Percentiles rank a stretch among this genome's conserved stretches.
Evolutionary conservation across 768 basidiomycete genomes (phyloP).

Genomic region (Daedaleopsis nitida): DNA sequence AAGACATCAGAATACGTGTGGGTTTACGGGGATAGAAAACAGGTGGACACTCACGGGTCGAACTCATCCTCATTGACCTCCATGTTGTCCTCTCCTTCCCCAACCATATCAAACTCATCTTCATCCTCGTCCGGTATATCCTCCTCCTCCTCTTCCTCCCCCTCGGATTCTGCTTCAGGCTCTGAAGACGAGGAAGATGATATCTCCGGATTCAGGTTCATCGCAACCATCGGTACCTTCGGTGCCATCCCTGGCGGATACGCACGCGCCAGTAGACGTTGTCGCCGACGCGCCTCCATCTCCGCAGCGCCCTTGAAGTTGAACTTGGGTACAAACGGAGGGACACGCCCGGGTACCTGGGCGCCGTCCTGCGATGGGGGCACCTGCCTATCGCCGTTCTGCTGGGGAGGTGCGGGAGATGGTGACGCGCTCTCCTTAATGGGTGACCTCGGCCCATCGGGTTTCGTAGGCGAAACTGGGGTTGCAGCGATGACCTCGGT

Average conservation of each 20-base stretch:
- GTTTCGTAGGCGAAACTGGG: constrained; percentile 7
- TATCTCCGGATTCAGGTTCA: constrained; percentile 47
- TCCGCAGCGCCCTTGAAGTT: constrained; percentile 69
- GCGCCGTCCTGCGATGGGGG: constrained; percentile 22
- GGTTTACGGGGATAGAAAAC: not conserved
- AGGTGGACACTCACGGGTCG: constrained; percentile 61
- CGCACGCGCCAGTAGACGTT: constrained; percentile 66
- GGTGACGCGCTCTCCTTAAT: constrained; percentile 3
- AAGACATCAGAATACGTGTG: no score
- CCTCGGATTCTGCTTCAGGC: constrained; percentile 34
- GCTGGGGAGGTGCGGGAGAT: not conserved
- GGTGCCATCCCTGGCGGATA: constrained; percentile 36
- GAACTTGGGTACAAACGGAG: constrained; percentile 76
- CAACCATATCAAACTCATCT: constrained; percentile 52
- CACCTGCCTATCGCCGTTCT: constrained; percentile 6
- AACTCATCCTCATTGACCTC: constrained; percentile 63
- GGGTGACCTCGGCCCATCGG: constrained; percentile 7
- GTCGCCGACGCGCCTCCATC: constrained; percentile 74
- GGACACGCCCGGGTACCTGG: constrained; percentile 36
- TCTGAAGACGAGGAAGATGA: constrained; percentile 46
- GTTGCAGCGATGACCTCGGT: constrained; percentile 17
- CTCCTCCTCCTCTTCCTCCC: constrained; percentile 42
- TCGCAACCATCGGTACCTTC: constrained; percentile 33
- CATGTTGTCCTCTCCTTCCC: constrained; percentile 34
- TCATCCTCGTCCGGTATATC: constrained; percentile 41